Evolutionary conservation across 164 flowering plant species (phyloP).

Genomic region (Cinnamomum micranthum): DNA sequence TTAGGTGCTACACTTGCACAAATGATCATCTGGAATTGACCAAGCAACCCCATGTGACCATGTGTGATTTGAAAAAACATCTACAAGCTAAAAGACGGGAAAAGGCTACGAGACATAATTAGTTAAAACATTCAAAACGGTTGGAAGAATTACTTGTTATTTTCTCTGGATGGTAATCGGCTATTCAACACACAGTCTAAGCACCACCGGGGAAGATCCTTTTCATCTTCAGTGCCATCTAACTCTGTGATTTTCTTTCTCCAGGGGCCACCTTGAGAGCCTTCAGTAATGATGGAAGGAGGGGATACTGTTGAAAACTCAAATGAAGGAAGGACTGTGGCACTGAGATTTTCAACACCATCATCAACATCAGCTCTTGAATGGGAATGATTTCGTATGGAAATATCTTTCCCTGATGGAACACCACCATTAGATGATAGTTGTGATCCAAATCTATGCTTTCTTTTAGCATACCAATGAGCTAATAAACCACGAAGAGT

Average conservation of each 20-base stretch:
- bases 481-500: slow-evolving; percentile 86
- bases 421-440: slow-evolving; percentile 69
- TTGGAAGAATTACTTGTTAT: slow-evolving; percentile 64
- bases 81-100: neutral
- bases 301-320: slow-evolving; percentile 78
- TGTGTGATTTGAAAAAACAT: neutral
- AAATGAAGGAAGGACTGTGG: slow-evolving; percentile 76
- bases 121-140: neutral
- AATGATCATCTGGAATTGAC: neutral
- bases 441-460: slow-evolving; percentile 60
- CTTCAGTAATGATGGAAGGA: slow-evolving; percentile 98
- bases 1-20: neutral
- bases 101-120: neutral
- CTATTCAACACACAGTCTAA: slow-evolving; percentile 84
- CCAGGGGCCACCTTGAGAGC: slow-evolving; percentile 96
- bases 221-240: slow-evolving; percentile 97
- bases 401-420: slow-evolving; percentile 51
- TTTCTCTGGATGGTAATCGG: slow-evolving; percentile 88
- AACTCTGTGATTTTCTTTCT: slow-evolving; percentile 86
- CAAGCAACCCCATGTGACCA: neutral
- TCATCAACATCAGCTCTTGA: slow-evolving; percentile 74
- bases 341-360: slow-evolving; percentile 56
- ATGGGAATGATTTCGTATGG: slow-evolving; percentile 50
- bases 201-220: slow-evolving; percentile 96
- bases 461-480: slow-evolving; percentile 79